Percentiles rank a stretch among this genome's conserved stretches.
Evolutionary conservation across 306 rosid genomes (phyloP).

Genomic region (Senna siamea): DNA sequence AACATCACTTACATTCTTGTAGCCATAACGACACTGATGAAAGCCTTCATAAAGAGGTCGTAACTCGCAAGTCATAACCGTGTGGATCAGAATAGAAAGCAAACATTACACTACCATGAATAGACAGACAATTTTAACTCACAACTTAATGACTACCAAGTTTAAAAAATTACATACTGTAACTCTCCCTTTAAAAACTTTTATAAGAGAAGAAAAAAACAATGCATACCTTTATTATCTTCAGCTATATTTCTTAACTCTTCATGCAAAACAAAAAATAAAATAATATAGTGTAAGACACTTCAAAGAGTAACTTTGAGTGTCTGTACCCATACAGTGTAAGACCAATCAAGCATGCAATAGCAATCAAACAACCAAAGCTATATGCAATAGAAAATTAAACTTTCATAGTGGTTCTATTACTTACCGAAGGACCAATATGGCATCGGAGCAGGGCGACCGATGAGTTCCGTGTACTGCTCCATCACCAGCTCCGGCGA

Average conservation of each 20-base stretch:
- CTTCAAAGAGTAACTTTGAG: no score
- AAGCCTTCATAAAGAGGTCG: conserved; percentile 58
- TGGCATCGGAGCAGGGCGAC: conserved; percentile 86
- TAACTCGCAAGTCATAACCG: conserved; percentile 5
- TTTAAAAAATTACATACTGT: no score
- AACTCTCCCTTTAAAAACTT: no score
- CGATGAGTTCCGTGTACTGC: conserved; percentile 77
- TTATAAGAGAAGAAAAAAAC: not conserved
- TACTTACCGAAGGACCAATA: conserved; percentile 93
- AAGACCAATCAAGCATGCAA: not conserved
- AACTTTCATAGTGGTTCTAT: not conserved
- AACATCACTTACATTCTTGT: conserved; percentile 71
- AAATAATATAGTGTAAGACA: no score
- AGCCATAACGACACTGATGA: conserved; percentile 87
- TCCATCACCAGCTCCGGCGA: conserved; percentile 73
- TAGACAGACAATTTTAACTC: conserved; percentile 21
- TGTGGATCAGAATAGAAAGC: conserved; percentile 22
- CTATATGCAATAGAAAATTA: not conserved
- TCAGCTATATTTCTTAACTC: no score
- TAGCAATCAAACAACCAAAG: not conserved
- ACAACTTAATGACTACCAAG: no score
- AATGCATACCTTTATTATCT: not conserved
- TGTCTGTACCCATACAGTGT: not conserved
- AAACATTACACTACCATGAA: not conserved
- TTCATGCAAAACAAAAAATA: no score